These are phyloP conservation scores for Plenodomus lindquistii DNA, from an alignment of 2,329 filamentous ascomycete genomes.

Conservation along the genomic window DNA sequence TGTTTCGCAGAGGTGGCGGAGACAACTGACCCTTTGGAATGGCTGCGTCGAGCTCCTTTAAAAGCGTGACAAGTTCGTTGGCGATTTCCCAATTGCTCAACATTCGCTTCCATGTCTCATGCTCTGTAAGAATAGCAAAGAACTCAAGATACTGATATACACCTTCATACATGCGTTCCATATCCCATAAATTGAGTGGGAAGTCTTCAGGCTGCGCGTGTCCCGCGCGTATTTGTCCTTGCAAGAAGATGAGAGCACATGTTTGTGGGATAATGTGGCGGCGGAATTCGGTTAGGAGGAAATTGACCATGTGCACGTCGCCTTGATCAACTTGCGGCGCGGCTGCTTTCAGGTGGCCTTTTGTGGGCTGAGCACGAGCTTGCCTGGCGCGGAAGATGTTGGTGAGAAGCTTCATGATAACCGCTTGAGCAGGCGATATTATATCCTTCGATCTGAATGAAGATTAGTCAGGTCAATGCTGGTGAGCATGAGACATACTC, in stretches of 20 bases:
- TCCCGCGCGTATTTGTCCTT: constrained; percentile 82
- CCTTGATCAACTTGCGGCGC: constrained; percentile 59
- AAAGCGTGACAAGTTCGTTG: constrained; percentile 83
- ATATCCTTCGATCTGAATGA: constrained; percentile 75
- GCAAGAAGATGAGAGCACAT: constrained; percentile 89
- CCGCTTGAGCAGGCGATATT: constrained; percentile 91
- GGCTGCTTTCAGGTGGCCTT: constrained; percentile 50
- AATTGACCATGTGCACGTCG: constrained; percentile 73
- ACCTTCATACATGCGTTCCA: constrained; percentile 95
- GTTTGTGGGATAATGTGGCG: constrained; percentile 92
- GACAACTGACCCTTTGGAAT: constrained; percentile 67
- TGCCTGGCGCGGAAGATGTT: constrained; percentile 76
- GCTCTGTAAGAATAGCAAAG: constrained; percentile 85
- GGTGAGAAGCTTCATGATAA: constrained; percentile 86
- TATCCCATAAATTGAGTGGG: constrained; percentile 93
- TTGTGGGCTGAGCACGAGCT: constrained; percentile 40
- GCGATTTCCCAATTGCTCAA: constrained; percentile 91
- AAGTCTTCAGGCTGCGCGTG: constrained; percentile 82
- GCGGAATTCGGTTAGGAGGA: constrained; percentile 89
- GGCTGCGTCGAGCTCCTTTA: constrained; percentile 84
- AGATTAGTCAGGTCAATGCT: constrained; percentile 12
- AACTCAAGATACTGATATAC: constrained; percentile 94
- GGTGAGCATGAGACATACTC: constrained; percentile 29
- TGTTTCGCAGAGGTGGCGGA: constrained; percentile 62
- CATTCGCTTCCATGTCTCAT: constrained; percentile 78